phyloP scores from a whole-genome alignment of 768 basidiomycete species.

The Collybiopsis confluens region DNA sequence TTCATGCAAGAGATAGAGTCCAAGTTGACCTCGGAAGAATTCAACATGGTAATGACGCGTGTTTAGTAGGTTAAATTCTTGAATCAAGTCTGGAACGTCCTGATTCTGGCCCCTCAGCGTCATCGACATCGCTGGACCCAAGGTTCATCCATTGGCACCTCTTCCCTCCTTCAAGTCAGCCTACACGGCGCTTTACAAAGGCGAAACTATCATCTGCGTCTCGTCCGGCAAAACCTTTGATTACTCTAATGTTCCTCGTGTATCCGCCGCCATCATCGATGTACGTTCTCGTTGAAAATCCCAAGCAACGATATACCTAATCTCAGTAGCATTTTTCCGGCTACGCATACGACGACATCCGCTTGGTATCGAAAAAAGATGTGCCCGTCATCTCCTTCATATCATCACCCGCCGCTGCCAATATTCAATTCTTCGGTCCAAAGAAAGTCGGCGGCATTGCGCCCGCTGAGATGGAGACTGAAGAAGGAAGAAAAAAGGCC shows the following conservation, averaged over 20 bases:
- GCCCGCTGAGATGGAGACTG: background rate
- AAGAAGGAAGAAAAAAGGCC: background rate
- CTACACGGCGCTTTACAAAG: background rate
- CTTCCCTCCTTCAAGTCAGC: background rate
- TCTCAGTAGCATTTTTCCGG: background rate
- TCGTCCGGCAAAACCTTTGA: background rate
- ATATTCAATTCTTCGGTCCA: background rate
- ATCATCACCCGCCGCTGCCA: background rate
- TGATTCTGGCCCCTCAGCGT: background rate
- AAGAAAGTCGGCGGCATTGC: background rate
- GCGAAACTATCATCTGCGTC: background rate
- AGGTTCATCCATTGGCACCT: background rate
- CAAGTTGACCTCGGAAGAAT: background rate
- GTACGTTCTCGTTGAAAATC: background rate
- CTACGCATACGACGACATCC: background rate
- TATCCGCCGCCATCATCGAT: background rate
- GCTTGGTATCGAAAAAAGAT: background rate
- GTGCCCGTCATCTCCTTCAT: background rate
- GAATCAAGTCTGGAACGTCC: background rate
- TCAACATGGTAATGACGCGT: background rate
- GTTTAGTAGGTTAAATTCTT: background rate
- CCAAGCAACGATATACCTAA: background rate
- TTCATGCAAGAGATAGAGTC: background rate
- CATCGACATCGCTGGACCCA: background rate
- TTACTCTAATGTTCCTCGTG: background rate